phyloP scores from a whole-genome alignment of 192 early-diverging fungal genomes.

The Coemansia sp. region DNA sequence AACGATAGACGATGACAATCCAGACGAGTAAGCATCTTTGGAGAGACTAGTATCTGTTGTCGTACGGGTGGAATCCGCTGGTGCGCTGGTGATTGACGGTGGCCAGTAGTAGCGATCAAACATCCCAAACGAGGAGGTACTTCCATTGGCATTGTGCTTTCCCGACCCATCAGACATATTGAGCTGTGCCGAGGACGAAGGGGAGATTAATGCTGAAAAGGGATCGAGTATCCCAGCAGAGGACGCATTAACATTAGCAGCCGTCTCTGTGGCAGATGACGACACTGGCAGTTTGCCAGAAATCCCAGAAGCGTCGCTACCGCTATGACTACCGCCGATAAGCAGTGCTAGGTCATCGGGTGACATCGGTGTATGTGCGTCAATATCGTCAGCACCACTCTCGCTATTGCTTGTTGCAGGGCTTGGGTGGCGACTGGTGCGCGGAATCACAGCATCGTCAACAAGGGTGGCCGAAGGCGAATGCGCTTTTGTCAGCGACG shows the following conservation, averaged over 20 bases:
- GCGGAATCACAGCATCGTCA: slow-evolving; percentile 41
- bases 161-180: neutral
- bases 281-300: neutral
- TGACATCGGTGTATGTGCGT: slow-evolving; percentile 8
- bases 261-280: neutral
- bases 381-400: slow-evolving; percentile 29
- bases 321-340: slow-evolving; percentile 10
- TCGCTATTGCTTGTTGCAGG: slow-evolving; percentile 41
- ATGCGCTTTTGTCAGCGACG: neutral
- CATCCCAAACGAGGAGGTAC: neutral
- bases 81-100: neutral
- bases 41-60: neutral
- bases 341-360: slow-evolving; percentile 27
- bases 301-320: neutral
- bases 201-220: slow-evolving; percentile 38
- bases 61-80: neutral
- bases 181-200: slow-evolving; percentile 11
- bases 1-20: slow-evolving; percentile 8
- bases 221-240: slow-evolving; percentile 15
- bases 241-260: too few relatives aligned
- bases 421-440: slow-evolving; percentile 33
- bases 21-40: neutral
- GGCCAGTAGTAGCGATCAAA: slow-evolving; percentile 24
- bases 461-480: slow-evolving; percentile 4
- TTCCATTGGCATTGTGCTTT: neutral